Base-by-base conservation (phyloP, 169 alveolate genomes). In the Plasmodium adleri region DNA sequence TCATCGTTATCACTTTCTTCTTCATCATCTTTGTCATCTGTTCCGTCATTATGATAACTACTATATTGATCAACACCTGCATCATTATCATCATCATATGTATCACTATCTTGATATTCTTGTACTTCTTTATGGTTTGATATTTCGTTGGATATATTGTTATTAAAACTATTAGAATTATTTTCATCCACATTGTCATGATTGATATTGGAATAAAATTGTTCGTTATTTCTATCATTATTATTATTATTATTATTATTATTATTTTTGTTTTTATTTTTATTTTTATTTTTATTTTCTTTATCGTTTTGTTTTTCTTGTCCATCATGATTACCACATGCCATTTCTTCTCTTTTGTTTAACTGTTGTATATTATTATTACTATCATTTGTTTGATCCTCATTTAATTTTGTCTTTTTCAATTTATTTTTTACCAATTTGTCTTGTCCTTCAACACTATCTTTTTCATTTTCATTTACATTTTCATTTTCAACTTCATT, bases 261-360 rank as follows among this genome's bases (percentile, higher is more conserved):
- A 20, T 20, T 20, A 20, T 20, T 20, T 20, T 20, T 47, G 0
- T 1, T 47, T 22, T 72, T 7, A 26, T 72, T 52, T 45, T 17
- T 4, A 70, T 20, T 70, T 22, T 49, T 70, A 28, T 75, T 64
- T 59, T 12, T 62, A 52, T 43, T 45, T 22, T 64, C 10, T 62
- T n/a, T 17, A 15, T 73, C 72, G 58, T 54, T 39, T 62, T n/a
- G 15, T 43, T 50, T 60, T 60, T 39, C 74, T 63, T 22, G 15
- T 67, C 10, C 7, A 22, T 60, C 88, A 20, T 47, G 24, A 62
- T 58, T 59, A 20, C 12, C 22, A 13, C 9, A 50, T 15, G 13
- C n/a, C 88, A 74, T 74, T 74, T 74, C 88, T 43, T 74, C 88
- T 54, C 88, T 74, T 60, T 74, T 74, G 54, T 60, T 74, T 59